Conservation (phyloP, 192 early-diverging fungal species). For the Coemansia sp. region DNA sequence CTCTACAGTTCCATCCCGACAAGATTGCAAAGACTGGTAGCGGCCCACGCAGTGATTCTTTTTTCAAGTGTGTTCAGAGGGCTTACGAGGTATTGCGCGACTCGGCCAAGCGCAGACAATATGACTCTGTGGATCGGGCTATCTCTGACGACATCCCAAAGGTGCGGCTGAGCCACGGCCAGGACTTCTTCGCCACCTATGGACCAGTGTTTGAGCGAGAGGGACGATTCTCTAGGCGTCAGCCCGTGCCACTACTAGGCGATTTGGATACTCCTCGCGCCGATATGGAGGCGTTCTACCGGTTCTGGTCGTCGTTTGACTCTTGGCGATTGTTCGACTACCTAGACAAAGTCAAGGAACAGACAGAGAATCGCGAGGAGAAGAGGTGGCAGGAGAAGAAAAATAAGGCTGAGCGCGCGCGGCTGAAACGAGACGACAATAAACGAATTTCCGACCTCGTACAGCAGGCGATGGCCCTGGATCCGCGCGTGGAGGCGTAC, state of each 20-base stretch:
- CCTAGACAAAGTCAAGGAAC: constrained; percentile 74
- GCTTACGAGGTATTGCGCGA: constrained; percentile 75
- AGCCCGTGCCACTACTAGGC: constrained; percentile 61
- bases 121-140: constrained; percentile 75
- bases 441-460: constrained; percentile 64
- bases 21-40: constrained; percentile 58
- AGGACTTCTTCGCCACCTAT: constrained; percentile 44
- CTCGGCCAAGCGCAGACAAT: constrained; percentile 65
- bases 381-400: constrained; percentile 72
- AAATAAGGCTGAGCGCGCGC: constrained; percentile 68
- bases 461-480: constrained; percentile 63
- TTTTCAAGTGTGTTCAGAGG: constrained; percentile 79
- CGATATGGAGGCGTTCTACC: constrained; percentile 71
- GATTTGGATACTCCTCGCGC: constrained; percentile 58
- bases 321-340: constrained; percentile 82
- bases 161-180: constrained; percentile 9
- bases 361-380: constrained; percentile 72
- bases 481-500: constrained; percentile 72
- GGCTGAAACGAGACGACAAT: constrained; percentile 81
- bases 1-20: constrained; percentile 69
- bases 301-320: constrained; percentile 70
- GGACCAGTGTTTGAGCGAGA: constrained; percentile 68
- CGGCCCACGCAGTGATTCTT: constrained; percentile 58
- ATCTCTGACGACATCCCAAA: constrained; percentile 59
- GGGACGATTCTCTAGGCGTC: constrained; percentile 61